Base-by-base conservation (phyloP, 352 stramenopile species). In the Phytophthora nicotianae region DNA sequence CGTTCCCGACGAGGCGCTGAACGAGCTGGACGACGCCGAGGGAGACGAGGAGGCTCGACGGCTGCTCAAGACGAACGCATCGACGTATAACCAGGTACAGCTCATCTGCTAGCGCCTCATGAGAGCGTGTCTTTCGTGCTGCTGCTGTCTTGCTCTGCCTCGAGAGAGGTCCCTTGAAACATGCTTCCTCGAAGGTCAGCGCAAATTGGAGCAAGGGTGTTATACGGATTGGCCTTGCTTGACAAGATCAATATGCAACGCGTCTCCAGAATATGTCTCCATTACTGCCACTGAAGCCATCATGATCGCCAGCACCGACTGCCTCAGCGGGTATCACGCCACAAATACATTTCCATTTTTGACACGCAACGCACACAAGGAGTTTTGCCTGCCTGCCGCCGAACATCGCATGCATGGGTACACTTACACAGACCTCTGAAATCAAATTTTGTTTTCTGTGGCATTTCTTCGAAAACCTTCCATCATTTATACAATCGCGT, bases 31-130 rank as follows among this genome's bases (percentile, higher is more conserved):
- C 43, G 70, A 79, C 40, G 53, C 61, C 24, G 69, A 70, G 27
- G 55, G 43, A 33, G 38, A 48, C n/a, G 70, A 62, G 32, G 62
- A 72, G 43, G 58, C 54, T 16, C 55, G 62, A 58, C 46, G 67
- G 54, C 43, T 75, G 50, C 67, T 68, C 29, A 76, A 68, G 58
- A 52, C 58, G n/a, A 69, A 70, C 35, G 62, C 66, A n/a, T 64
- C 66, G 16, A 66, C 32, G 21, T 75, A 70, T 52, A 75, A 77
- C 51, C 68, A 77, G 20, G 62, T 80, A 49, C 70, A 78, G 56
- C 63, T 79, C 27, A 82, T 81, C 45, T 82, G 73, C 51, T 85
- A 79, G 35, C 17, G 50, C 19, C 21, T 51, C n/a, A n/a, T n/a
- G n/a, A n/a, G n/a, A 8, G 11, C 7, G 24, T 29, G 7, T 29